A percentile compares a stretch with the other conserved stretches of the same genome.
Evolutionary conservation across 2,329 filamentous ascomycete genomes (phyloP).

Genomic region (Colletotrichum spaethianum): DNA sequence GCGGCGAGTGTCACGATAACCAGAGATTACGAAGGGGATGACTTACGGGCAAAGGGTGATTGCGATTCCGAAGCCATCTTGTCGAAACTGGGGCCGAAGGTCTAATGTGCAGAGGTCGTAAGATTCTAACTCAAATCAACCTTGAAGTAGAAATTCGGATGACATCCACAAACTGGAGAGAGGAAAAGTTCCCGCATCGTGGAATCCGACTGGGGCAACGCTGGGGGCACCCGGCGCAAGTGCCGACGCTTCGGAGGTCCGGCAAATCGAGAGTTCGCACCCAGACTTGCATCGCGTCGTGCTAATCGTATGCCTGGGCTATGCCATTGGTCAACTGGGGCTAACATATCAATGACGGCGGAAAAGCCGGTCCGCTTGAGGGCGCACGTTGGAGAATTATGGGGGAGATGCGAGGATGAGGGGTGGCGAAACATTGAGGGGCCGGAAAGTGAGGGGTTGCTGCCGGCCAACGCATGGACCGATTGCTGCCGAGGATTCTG

Average conservation of each 20-base stretch:
- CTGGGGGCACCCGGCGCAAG: conserved; percentile 18
- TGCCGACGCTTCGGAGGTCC: conserved; percentile 37
- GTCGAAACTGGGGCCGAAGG: not conserved
- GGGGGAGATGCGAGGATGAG: conserved; percentile 18
- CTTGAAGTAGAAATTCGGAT: conserved; percentile 22
- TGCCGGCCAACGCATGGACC: conserved; percentile 28
- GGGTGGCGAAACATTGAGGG: conserved; percentile 2
- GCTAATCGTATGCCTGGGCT: not conserved
- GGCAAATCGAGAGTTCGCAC: conserved; percentile 15
- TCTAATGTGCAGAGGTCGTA: not conserved
- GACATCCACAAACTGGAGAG: not conserved
- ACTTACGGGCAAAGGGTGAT: conserved; percentile 30
- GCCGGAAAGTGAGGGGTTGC: conserved; percentile 29
- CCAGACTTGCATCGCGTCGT: conserved; percentile 12
- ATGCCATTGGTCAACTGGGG: not conserved
- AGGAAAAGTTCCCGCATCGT: conserved; percentile 7
- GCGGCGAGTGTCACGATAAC: not conserved
- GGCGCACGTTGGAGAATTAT: not conserved
- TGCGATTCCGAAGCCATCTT: conserved; percentile 16
- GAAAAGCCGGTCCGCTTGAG: conserved; percentile 8
- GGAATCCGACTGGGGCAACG: conserved; percentile 21
- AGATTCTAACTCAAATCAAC: not conserved
- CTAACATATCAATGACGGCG: not conserved
- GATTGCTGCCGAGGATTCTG: conserved; percentile 15
- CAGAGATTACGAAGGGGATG: not conserved